phyloP scores from a whole-genome alignment of 2,329 filamentous ascomycete species.

The Hypoxylon sp. region DNA sequence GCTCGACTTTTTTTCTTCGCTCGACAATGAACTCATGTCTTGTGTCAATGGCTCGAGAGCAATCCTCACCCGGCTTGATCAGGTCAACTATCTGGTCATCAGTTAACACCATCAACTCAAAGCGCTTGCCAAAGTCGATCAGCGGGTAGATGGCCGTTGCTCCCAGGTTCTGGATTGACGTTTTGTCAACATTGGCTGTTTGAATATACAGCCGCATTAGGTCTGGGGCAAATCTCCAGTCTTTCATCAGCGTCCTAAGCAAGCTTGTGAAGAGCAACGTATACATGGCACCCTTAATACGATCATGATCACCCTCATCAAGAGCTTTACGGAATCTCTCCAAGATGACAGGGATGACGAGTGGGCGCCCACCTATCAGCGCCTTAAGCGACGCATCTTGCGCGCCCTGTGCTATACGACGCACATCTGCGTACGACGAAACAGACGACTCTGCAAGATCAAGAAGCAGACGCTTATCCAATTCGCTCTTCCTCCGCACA shows the following conservation, averaged over 20 bases:
- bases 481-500: conserved; percentile 87
- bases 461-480: conserved; percentile 87
- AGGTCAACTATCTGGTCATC: conserved; percentile 78
- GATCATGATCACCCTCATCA: conserved; percentile 84
- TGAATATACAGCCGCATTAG: conserved; percentile 91
- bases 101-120: conserved; percentile 88
- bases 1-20: conserved; percentile 83
- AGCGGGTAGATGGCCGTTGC: conserved; percentile 86
- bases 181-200: conserved; percentile 90
- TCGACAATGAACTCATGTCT: conserved; percentile 82
- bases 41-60: conserved; percentile 71
- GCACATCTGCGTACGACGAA: conserved; percentile 93
- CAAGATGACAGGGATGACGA: conserved; percentile 92
- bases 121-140: conserved; percentile 90
- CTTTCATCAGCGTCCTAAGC: conserved; percentile 86
- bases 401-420: conserved; percentile 91
- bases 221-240: conserved; percentile 96
- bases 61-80: conserved; percentile 79
- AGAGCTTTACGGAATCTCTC: conserved; percentile 84
- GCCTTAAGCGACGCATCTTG: conserved; percentile 95
- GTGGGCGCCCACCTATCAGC: conserved; percentile 86
- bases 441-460: conserved; percentile 92
- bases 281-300: conserved; percentile 96
- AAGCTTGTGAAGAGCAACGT: conserved; percentile 90
- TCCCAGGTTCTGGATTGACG: conserved; percentile 92